Base-by-base conservation (phyloP, 1,284 basidiomycete species). In the Pseudozyma tsukubaensis region DNA sequence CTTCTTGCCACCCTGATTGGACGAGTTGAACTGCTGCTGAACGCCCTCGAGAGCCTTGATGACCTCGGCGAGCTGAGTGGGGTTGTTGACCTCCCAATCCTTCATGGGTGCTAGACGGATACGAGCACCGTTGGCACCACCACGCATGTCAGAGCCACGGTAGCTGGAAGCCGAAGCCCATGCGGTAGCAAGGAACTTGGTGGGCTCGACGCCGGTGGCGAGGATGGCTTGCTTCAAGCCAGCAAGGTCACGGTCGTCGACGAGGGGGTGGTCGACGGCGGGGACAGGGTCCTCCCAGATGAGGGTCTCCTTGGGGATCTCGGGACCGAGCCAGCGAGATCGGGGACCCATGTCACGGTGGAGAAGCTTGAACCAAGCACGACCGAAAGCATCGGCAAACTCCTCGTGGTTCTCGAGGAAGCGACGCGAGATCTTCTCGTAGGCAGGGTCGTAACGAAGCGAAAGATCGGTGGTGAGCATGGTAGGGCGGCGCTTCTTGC, bases 271-370 rank as follows among this genome's bases (percentile, higher is more conserved):
- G 47, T 62, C 47, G 48, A 47, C 56, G 8, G 51, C 7, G 14
- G 62, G 63, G 16, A 65, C 59, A 18, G 69, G 69, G 59, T 72
- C 69, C 59, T 72, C 59, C 69, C 69, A 72, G 50, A 72, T 65
- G 44, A 66, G 53, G 1, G 34, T 34, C 59, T 72, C 69, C 59
- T 72, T 61, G 55, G 69, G 69, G 24, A 72, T 49, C 59, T 72
- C 62, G 59, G 69, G 69, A 24, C 69, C 69, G 47, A 66, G 62
- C 62, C 63, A 72, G 49, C 63, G 62, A 2, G 63, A 44, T 19
- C 59, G 62, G 5, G 69, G 69, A 52, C 69, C 69, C 69, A 72
- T 72, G 58, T 72, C 69, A 59, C 69, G 69, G 69, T 72, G 69
- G 48, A 72, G 62, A 18, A 72, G 63, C 63, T 72, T 66, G 63